phyloP scores from a whole-genome alignment of 768 basidiomycete species.

The Xanthoconium stramineum region DNA sequence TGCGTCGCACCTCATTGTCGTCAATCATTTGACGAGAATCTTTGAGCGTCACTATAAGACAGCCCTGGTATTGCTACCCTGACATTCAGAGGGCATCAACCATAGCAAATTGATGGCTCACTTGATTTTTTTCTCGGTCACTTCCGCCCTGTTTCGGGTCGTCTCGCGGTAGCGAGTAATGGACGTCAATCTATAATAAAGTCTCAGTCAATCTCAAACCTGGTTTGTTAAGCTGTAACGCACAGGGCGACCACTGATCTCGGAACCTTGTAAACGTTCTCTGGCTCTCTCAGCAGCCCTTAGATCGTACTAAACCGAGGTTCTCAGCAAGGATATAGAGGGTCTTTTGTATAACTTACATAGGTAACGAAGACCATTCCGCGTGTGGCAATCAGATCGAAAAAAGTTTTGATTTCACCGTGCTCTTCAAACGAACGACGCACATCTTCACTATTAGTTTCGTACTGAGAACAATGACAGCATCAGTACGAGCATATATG shows the following conservation, averaged over 20 bases:
- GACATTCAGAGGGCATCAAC: slow-evolving; percentile 8
- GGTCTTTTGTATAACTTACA: slow-evolving; percentile 52
- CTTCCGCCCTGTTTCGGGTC: slow-evolving; percentile 63
- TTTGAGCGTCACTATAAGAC: slow-evolving; percentile 72
- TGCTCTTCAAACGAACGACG: slow-evolving; percentile 85
- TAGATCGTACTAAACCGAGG: slow-evolving; percentile 71
- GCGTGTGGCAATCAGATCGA: slow-evolving; percentile 88
- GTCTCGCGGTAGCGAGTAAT: slow-evolving; percentile 92
- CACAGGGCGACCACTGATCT: slow-evolving; percentile 86
- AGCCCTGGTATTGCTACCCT: slow-evolving; percentile 73
- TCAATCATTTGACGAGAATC: slow-evolving; percentile 73
- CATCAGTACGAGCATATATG: slow-evolving; percentile 11
- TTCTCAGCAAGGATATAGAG: slow-evolving; percentile 14
- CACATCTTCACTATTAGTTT: slow-evolving; percentile 83
- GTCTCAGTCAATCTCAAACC: slow-evolving; percentile 2
- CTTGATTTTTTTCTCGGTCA: slow-evolving; percentile 79
- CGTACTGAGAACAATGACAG: slow-evolving; percentile 55
- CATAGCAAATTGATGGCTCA: slow-evolving; percentile 27
- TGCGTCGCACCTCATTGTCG: slow-evolving; percentile 80
- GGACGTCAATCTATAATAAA: slow-evolving; percentile 84
- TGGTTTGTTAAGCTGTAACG: slow-evolving; percentile 34
- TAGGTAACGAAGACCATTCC: slow-evolving; percentile 99
- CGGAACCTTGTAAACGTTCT: slow-evolving; percentile 85
- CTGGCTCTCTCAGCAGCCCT: slow-evolving; percentile 90
- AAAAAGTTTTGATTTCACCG: slow-evolving; percentile 96